These are phyloP conservation scores for Musa troglodytarum DNA, from an alignment of 176 grass and related monocot species.

Conservation along the genomic window DNA sequence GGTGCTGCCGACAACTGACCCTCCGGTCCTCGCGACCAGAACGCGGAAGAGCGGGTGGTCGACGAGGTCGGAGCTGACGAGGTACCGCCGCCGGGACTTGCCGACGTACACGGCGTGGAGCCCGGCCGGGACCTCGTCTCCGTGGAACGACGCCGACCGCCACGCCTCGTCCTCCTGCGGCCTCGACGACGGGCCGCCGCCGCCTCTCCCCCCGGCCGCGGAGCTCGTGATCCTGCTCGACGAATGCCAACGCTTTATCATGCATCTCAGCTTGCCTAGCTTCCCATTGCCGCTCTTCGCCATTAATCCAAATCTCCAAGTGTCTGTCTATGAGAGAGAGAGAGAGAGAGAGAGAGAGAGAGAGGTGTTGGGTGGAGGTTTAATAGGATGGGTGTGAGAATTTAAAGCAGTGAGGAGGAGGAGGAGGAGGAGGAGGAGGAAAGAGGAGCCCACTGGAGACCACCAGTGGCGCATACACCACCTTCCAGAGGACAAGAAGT, in stretches of 20 bases:
- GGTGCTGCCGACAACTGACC: constrained; percentile 14
- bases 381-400: background rate
- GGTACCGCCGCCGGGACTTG: constrained; percentile 85
- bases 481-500: no score
- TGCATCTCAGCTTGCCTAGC: constrained; percentile 86
- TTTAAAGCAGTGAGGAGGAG: no score
- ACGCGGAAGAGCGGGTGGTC: constrained; percentile 65
- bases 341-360: constrained; percentile 1
- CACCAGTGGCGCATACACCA: no score
- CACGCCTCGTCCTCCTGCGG: constrained; percentile 24
- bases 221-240: constrained; percentile 54
- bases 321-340: background rate
- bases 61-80: constrained; percentile 70
- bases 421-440: no score
- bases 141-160: constrained; percentile 46
- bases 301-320: constrained; percentile 13
- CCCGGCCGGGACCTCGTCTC: constrained; percentile 50
- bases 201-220: background rate
- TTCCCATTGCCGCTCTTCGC: constrained; percentile 37
- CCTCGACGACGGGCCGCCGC: background rate
- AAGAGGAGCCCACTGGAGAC: no score
- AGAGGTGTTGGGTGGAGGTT: background rate
- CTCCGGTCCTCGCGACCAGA: constrained; percentile 10
- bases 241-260: constrained; percentile 89
- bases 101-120: constrained; percentile 88